Percentiles rank a stretch among this genome's conserved stretches.
These are phyloP conservation scores for Raffaelea arxii DNA, from an alignment of 2,329 filamentous ascomycete species.

Conservation along the genomic window DNA sequence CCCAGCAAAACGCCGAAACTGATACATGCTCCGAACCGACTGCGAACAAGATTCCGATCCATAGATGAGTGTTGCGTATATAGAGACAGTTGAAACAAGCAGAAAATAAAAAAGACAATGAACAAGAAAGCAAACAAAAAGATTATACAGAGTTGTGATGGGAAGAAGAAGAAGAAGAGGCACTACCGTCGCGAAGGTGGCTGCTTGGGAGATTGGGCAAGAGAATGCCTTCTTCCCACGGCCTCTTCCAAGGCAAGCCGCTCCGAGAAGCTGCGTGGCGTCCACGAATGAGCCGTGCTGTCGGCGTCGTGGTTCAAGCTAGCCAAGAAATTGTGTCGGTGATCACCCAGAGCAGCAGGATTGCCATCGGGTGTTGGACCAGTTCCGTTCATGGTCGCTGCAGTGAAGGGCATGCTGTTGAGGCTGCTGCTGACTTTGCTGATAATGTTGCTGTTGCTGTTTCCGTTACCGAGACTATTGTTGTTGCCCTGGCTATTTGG, in stretches of 20 bases:
- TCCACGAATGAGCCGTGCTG: constrained; percentile 10
- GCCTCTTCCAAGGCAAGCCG: constrained; percentile 18
- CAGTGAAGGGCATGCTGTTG: constrained; percentile 3
- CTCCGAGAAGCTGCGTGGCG: constrained; percentile 23
- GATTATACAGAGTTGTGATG: too few relatives aligned
- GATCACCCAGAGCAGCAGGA: too few relatives aligned
- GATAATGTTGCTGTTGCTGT: constrained; percentile 19
- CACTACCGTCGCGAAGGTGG: not conserved
- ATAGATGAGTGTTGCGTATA: too few relatives aligned
- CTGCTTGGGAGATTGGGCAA: not conserved
- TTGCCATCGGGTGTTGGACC: too few relatives aligned
- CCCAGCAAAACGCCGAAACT: too few relatives aligned
- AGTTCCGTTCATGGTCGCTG: too few relatives aligned
- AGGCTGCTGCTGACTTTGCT: constrained; percentile 8
- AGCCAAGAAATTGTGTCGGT: too few relatives aligned
- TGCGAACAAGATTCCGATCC: too few relatives aligned
- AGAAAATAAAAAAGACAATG: not conserved
- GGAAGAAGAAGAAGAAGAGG: not conserved
- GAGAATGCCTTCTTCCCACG: not conserved
- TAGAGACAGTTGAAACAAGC: too few relatives aligned
- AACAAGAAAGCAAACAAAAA: not conserved
- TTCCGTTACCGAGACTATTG: not conserved
- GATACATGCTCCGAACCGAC: too few relatives aligned
- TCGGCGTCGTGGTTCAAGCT: constrained; percentile 1
- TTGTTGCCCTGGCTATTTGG: not conserved